Conservation (phyloP, 306 rosid genomes). For the Quercus gilva region DNA sequence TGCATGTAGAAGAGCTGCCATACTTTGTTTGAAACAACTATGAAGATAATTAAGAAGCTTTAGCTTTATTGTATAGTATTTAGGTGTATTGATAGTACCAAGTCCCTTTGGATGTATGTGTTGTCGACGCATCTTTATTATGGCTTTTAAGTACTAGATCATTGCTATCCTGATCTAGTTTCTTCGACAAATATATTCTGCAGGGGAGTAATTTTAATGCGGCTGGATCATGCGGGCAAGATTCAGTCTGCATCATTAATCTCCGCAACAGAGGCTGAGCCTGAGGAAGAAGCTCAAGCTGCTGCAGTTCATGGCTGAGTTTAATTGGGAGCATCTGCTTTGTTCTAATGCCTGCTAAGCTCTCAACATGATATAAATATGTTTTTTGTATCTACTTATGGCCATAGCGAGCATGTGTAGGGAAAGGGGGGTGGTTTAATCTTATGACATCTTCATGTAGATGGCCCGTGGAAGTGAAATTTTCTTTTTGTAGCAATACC, state of each 20-base stretch:
- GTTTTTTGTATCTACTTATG: too few relatives aligned
- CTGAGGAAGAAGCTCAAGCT: slow-evolving; percentile 56
- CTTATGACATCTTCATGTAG: not conserved
- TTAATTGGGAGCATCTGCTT: not conserved
- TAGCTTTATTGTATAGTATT: not conserved
- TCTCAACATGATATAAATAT: not conserved
- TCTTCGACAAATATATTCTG: not conserved
- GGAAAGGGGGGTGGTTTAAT: not conserved
- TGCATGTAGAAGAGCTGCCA: not conserved
- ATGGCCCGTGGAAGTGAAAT: not conserved
- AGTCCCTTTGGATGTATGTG: not conserved
- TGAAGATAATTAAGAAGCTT: not conserved
- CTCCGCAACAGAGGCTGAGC: slow-evolving; percentile 56
- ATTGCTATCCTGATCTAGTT: not conserved
- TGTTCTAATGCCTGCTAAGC: not conserved
- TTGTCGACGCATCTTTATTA: not conserved
- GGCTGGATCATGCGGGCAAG: slow-evolving; percentile 88
- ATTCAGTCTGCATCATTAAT: slow-evolving; percentile 91
- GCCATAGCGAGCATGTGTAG: not conserved
- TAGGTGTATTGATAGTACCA: not conserved
- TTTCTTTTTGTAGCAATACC: not conserved
- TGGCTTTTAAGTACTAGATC: slow-evolving; percentile 1
- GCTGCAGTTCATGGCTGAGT: slow-evolving; percentile 33
- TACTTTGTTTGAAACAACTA: not conserved
- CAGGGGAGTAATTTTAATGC: slow-evolving; percentile 96